Evolutionary conservation across 176 grass and related monocot genomes (phyloP), one percentile per base, ranked within the genome.

Genomic region (Paspalum vaginatum): DNA sequence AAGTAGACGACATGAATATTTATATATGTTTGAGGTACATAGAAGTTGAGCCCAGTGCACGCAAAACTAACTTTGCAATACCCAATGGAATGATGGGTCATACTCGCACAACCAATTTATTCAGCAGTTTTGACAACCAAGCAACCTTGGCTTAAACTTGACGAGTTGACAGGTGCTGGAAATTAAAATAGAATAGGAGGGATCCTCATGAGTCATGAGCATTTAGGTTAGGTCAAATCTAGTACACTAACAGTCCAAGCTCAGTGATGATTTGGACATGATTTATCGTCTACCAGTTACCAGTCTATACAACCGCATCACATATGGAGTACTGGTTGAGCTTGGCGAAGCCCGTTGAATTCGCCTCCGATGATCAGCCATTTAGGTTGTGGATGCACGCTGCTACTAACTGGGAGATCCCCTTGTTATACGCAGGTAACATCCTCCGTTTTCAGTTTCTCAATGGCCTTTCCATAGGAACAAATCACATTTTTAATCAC

Each of bases 271-370:
- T 80, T 74, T 88, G 69, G 68, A 79, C 81, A 68, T 39, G 17
- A 24, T 79, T 79, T 75, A 42, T 75, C 59, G 51, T 66, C 6
- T n/a, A 9, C 13, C 25, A 20, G 32, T 32, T 32, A 52, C 38
- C 62, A 39, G 68, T 75, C 14, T 32, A 3, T 32, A 32, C n/a
- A n/a, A 5, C 11, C 53, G 76, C 6, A 4, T 17, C 53, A 16
- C 5, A 32, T 79, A 62, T 62, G 17, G 27, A 59, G 27, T 70
- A 52, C 3, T 40, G 42, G 39, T 73, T 89, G 63, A 64, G 82
- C 85, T 85, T 27, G 87, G 82, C 70, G 42, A 65, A 32, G 65
- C 62, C 57, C 87, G 85, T 63, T 81, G 37, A 41, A 32, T 32
- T 32, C 32, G 32, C 32, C 32, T 32, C 32, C 3, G 32, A 32